A percentile compares a stretch with the other conserved stretches of the same genome.
phyloP scores from a whole-genome alignment of 106 monocot genomes.

The Acorus gramineus region DNA sequence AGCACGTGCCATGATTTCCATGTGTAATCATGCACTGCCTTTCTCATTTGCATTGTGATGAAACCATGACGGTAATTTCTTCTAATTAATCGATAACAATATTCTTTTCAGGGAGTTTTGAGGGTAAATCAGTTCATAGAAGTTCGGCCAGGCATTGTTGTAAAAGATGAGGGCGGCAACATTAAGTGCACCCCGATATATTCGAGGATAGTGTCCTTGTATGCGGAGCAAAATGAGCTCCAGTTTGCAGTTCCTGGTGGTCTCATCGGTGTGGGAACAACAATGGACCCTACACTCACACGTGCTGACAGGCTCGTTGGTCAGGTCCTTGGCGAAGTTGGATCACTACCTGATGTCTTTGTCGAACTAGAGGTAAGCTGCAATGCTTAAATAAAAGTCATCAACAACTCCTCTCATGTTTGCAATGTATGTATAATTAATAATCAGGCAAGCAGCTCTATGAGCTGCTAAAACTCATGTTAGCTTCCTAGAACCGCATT shows the following conservation, averaged over 20 bases:
- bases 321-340: conserved; percentile 93
- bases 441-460: not conserved
- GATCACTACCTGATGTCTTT: conserved; percentile 85
- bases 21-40: too few species aligned
- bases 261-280: conserved; percentile 90
- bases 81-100: not conserved
- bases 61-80: not conserved
- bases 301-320: conserved; percentile 87
- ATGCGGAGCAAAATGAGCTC: conserved; percentile 95
- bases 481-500: too few species aligned
- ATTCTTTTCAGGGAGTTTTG: conserved; percentile 60
- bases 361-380: conserved; percentile 81
- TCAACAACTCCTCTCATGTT: not conserved
- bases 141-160: conserved; percentile 84
- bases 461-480: not conserved
- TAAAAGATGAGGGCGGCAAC: conserved; percentile 80
- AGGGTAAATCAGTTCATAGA: conserved; percentile 90
- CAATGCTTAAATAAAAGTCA: not conserved
- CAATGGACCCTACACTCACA: conserved; percentile 93
- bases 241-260: conserved; percentile 96
- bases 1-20: too few species aligned
- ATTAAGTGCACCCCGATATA: conserved; percentile 94
- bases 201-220: conserved; percentile 81
- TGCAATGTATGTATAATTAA: not conserved
- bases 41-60: not conserved